Base-by-base conservation (phyloP, 169 alveolate species). In the Babesia ovata region DNA sequence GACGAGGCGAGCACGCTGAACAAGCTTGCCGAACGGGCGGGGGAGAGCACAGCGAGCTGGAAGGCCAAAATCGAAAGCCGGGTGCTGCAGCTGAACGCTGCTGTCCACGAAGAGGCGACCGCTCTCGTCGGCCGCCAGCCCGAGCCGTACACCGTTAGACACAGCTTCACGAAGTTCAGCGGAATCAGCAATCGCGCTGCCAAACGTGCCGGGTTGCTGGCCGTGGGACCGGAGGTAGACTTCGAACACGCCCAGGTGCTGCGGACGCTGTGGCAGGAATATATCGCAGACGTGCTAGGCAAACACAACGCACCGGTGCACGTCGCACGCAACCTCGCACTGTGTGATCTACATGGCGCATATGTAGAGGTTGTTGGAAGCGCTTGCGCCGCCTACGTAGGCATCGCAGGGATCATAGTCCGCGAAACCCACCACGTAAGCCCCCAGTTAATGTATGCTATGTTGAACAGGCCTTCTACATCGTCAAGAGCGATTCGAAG, bases 261-360 rank as follows among this genome's bases (percentile, higher is more conserved):
- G 26, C 69, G 75, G 28, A 17, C 45, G 22, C 76, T 83, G 8
- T 83, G 90, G 90, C 61, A 11, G 46, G 70, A 83, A 19, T 83
- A 83, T 56, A 60, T 78, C 42, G 22, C 45, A 28, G 84, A 75
- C 39, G 58, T 67, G 28, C 79, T 83, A 19, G 74, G 90, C 39
- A 54, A 52, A 24, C 71, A 65, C 12, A 58, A 36, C 8, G 33
- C 66, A 11, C 83, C 72, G 21, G 70, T 12, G 48, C 49, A 73
- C 29, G 63, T 78, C 67, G 72, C 73, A 21, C 52, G 74, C 28
- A 13, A 59, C 16, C 67, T 83, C 46, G 85, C 86, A 16, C 33
- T 83, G 75, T 29, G 73, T 42, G 90, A 83, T 44, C 70, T 83
- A 9, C 85, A 83, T 45, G 90, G 90, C 9, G 84, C 90, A 11